Base-by-base conservation (phyloP, 306 rosid species). In the Castanospermum australe region DNA sequence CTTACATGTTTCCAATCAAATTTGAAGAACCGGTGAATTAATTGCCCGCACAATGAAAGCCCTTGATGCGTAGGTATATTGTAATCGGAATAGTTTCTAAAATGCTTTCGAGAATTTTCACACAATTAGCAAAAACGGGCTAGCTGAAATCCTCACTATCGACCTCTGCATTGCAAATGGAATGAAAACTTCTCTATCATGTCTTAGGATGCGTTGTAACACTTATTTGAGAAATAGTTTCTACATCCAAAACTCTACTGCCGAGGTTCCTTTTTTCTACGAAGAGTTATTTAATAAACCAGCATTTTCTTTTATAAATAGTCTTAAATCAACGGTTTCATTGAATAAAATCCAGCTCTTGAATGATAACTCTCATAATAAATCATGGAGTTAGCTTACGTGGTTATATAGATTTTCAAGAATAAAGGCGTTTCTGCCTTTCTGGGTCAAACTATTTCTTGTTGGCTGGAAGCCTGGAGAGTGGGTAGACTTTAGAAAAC, bases 391-490 rank as follows among this genome's bases (percentile, higher is more conserved):
- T 48, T 50, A 17, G 33, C 35, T 44, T 60, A 59, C 21, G 22
- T 71, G 78, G 47, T 24, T 60, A 30, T 36, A 41, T 38, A 54
- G 59, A 51, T 65, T 71, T 79, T 79, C 2, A 30, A 36, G 78
- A 8, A 67, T 35, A 47, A 2, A n/a, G 47, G 28, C 11, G 44
- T 25, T 24, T 15, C 32, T 67, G 28, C 11, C 45, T 25, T 24
- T 15, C 32, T 67, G 74, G 74, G 32, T 67, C 24, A 45, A 14
- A 25, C 41, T 6, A 15, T 14, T 67, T 28, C 45, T 8, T 67
- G 38, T 42, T 24, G 32, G 21, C 56, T 67, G 73, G 57, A 67
- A 5, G 25, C 56, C 67, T 39, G 35, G 55, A 41, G 62, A 56
- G 35, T 25, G n/a, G 78, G 6, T 15, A 15, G 67, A 5, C 68